phyloP scores from a whole-genome alignment of 805 yeast genomes.

The Ogataea degrootiae region DNA sequence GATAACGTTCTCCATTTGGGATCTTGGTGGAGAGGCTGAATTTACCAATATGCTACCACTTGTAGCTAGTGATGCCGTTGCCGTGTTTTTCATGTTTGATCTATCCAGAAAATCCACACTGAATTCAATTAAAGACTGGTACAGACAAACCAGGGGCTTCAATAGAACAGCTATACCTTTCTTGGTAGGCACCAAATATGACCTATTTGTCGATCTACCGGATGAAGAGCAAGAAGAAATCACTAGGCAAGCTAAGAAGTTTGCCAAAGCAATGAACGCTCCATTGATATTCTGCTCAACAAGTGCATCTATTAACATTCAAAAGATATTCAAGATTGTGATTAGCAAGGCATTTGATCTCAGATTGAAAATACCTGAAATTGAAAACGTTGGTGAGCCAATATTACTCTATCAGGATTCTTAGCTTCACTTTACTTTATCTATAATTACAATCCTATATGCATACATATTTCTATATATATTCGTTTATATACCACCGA shows the following conservation, averaged over 20 bases:
- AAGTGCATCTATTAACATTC: slow-evolving; percentile 86
- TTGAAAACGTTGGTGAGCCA: slow-evolving; percentile 87
- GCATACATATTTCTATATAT: background rate
- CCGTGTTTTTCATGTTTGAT: slow-evolving; percentile 86
- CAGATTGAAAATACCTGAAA: slow-evolving; percentile 77
- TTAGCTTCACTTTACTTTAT: background rate
- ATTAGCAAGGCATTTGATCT: slow-evolving; percentile 88
- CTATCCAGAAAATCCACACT: slow-evolving; percentile 80
- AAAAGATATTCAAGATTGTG: slow-evolving; percentile 87
- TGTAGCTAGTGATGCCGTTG: slow-evolving; percentile 89
- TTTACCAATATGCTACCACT: slow-evolving; percentile 93
- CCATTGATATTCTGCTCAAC: slow-evolving; percentile 84
- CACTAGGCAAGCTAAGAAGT: slow-evolving; percentile 75
- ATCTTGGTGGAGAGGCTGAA: slow-evolving; percentile 92
- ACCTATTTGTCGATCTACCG: slow-evolving; percentile 73
- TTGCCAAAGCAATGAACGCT: slow-evolving; percentile 87
- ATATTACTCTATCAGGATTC: slow-evolving; percentile 56
- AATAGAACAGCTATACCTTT: slow-evolving; percentile 89
- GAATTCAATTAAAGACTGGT: slow-evolving; percentile 92
- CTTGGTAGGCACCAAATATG: slow-evolving; percentile 91
- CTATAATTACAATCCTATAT: background rate
- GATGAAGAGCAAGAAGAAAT: slow-evolving; percentile 79
- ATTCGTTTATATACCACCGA: background rate
- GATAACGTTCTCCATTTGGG: slow-evolving; percentile 91
- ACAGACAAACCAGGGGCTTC: slow-evolving; percentile 82